Evolutionary conservation across 495 filamentous ascomycete genomes (phyloP), one percentile per base, ranked within the genome.

Genomic region (Lasiosphaeris hirsuta): DNA sequence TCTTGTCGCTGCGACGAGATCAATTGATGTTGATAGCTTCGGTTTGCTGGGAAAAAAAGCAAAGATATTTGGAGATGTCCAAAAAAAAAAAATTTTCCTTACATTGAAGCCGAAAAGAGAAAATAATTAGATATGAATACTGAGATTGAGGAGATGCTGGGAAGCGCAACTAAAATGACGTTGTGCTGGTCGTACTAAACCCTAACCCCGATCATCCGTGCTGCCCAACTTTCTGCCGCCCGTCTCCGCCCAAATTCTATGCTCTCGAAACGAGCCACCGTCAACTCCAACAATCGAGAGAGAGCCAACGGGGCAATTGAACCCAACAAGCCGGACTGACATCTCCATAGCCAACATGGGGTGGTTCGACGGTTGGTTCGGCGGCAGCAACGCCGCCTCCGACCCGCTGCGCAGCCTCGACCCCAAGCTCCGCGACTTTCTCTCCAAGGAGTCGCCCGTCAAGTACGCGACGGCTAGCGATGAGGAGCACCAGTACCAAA

Each of bases 341-440:
- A 11, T 14, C 33, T 18, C 23, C 15, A 45, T 34, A 39, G 34
- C 7, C 42, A 59, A 44, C 37, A 88, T 88, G 85, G 90, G 90
- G 68, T 92, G 89, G 90, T 83, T 91, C 56, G 72, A 75, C 62
- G 70, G 65, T 51, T 68, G 70, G 54, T 80, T 77, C 57, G 76
- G 64, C 44, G 41, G 55, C 62, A 45, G 44, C 53, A 59, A 39
- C 51, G 47, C 71, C 61, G 64, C 72, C 47, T 75, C 80, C 30
- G 90, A 96, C 65, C 87, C 92, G 52, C 83, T 93, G 66, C 77
- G 83, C 62, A 85, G 89, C 63, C 87, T 97, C 61, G 90, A 96
- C 66, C 91, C 92, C 43, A 83, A 80, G 57, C 82, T 96, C 36
- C 87, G 87, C 41, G 86, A 92, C 60, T 96, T 89, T 76, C 88